Evolutionary conservation across 1,284 basidiomycete species (phyloP), one percentile per base, ranked within the genome.

Genomic region (Cutaneotrichosporon sp.): DNA sequence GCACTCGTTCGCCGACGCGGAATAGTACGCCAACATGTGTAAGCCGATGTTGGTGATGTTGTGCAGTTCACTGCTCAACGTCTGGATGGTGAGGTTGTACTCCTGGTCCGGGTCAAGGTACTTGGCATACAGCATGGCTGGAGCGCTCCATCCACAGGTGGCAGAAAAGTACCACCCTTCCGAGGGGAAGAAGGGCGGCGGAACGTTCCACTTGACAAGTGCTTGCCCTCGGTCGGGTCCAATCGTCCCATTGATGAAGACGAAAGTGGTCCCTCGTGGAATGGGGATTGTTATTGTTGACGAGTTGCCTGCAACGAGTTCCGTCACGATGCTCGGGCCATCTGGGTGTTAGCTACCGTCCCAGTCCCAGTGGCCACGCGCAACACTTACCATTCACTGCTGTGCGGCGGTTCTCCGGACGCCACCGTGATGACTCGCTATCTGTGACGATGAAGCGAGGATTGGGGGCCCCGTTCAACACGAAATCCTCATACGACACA

Each of bases 71-170:
- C 11, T 26, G 30, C 49, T 51, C 22, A 51, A 2, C 21, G 49
- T 51, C 30, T 51, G 49, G 30, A 51, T 31, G 13, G 21, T 31
- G 49, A 51, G 49, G 49, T 51, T 51, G 49, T 51, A 51, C 11
- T 11, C 49, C 8, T 26, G 1, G 30, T 51, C 49, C 4, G 49
- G 49, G 30, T 51, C 22, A 10, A 51, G 49, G 22, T 26, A 26
- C 30, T 51, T 51, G 22, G 49, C 49, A 7, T 51, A 51, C 49
- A 51, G 49, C 6, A 51, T 5, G 9, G 49, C 49, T 1, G 49
- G 49, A 0, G 49, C 49, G 22, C 22, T 30, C 22, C 22, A 51
- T 30, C 0, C 22, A 16, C 49, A 51, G 7, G 30, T 26, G 3
- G 49, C 21, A 22, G 9, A 30, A 9, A 51, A 51, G 10, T 30